A percentile compares a stretch with the other conserved stretches of the same genome.
These are phyloP conservation scores for Medakamo hakoo DNA, from an alignment of 139 green algal genomes.

Conservation along the genomic window DNA sequence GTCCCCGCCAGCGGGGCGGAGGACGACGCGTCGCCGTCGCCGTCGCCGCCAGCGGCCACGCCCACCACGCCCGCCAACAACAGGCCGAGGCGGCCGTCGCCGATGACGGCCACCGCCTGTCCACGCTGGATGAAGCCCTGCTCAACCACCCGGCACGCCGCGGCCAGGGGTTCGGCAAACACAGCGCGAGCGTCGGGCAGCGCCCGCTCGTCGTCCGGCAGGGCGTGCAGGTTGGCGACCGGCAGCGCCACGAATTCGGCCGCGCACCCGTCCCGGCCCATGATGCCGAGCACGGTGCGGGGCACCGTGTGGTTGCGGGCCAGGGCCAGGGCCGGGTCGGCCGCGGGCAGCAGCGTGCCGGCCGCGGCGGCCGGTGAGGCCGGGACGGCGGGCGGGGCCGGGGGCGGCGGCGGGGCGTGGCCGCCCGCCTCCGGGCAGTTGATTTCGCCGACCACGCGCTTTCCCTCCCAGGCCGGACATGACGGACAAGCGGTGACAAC, in stretches of 20 bases:
- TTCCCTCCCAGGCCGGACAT: conserved; percentile 8
- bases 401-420: too few relatives aligned
- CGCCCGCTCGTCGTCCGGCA: conserved; percentile 21
- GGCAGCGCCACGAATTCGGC: conserved; percentile 41
- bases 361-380: not conserved
- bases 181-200: conserved; percentile 35
- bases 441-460: conserved; percentile 51
- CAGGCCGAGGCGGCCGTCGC: conserved; percentile 57
- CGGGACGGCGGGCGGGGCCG: not conserved
- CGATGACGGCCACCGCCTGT: conserved; percentile 23
- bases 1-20: not conserved
- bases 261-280: conserved; percentile 40
- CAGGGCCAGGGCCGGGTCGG: conserved; percentile 31
- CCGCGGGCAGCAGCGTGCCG: conserved; percentile 1
- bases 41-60: not conserved
- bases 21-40: conserved; percentile 5
- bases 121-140: conserved; percentile 21
- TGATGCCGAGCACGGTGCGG: conserved; percentile 56
- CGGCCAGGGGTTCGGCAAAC: conserved; percentile 58
- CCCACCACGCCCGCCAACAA: conserved; percentile 30
- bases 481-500: conserved; percentile 10
- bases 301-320: conserved; percentile 37
- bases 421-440: conserved; percentile 32
- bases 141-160: conserved; percentile 48
- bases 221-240: conserved; percentile 33